A percentile compares a stretch with the other conserved stretches of the same genome.
These are phyloP conservation scores for Apophysomyces elegans DNA, from an alignment of 371 early-diverging fungal species.

Conservation along the genomic window DNA sequence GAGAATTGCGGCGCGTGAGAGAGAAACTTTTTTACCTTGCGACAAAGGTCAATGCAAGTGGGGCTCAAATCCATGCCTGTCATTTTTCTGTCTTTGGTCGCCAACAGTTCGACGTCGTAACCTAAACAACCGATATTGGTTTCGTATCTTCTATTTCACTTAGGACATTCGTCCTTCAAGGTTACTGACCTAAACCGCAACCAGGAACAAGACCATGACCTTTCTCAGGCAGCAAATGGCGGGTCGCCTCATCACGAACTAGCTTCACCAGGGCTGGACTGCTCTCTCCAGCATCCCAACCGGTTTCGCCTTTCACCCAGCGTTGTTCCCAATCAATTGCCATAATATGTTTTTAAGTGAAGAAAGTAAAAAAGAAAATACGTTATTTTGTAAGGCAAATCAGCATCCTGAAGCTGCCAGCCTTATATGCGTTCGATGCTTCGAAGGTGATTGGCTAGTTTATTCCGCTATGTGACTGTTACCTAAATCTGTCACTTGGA, in stretches of 20 bases:
- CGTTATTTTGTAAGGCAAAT: too few species aligned
- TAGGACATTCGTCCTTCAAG: background rate
- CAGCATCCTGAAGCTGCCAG: too few species aligned
- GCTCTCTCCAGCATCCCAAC: slow-evolving; percentile 67
- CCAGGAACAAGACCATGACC: slow-evolving; percentile 82
- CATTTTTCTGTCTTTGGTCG: slow-evolving; percentile 57
- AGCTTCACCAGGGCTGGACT: slow-evolving; percentile 72
- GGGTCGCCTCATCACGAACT: slow-evolving; percentile 56
- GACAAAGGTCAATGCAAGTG: slow-evolving; percentile 61
- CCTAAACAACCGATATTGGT: slow-evolving; percentile 37
- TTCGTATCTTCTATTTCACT: background rate
- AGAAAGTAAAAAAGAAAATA: too few species aligned
- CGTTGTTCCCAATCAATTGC: slow-evolving; percentile 57
- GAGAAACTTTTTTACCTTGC: slow-evolving; percentile 36
- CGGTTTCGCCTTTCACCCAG: slow-evolving; percentile 59
- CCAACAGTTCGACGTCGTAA: slow-evolving; percentile 78
- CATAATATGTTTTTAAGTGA: background rate
- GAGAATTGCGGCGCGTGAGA: background rate
- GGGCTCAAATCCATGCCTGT: slow-evolving; percentile 76
- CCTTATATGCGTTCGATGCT: too few species aligned
- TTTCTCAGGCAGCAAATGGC: slow-evolving; percentile 56
- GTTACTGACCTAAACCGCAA: slow-evolving; percentile 73
- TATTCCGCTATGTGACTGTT: too few species aligned
- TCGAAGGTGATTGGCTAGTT: too few species aligned
- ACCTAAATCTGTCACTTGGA: too few species aligned